Percentiles rank a stretch among this genome's conserved stretches.
Evolutionary conservation across 768 basidiomycete genomes (phyloP).

Genomic region (Tricholoma sp.): DNA sequence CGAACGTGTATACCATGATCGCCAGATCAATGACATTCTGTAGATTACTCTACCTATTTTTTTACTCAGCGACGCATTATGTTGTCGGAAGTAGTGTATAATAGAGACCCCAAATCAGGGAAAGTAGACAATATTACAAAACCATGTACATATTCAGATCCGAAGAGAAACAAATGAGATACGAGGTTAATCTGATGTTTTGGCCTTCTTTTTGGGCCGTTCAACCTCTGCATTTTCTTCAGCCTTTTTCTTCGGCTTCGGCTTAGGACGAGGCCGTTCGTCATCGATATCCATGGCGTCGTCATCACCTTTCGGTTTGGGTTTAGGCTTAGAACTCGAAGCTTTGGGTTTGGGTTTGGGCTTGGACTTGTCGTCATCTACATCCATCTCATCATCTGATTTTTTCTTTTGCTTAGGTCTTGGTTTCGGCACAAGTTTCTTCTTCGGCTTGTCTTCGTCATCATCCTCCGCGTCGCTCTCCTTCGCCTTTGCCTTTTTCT

Average conservation of each 20-base stretch:
- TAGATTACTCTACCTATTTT: slow-evolving; percentile 3
- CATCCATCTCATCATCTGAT: slow-evolving; percentile 42
- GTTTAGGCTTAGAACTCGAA: slow-evolving; percentile 35
- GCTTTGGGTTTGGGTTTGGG: slow-evolving; percentile 33
- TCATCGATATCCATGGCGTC: slow-evolving; percentile 47
- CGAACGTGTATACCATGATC: not conserved
- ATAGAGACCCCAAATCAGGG: slow-evolving; percentile 7
- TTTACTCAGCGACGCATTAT: not conserved
- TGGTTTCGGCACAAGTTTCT: slow-evolving; percentile 40
- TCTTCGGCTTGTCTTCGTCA: slow-evolving; percentile 32
- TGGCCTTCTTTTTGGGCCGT: slow-evolving; percentile 74
- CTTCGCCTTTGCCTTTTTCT: slow-evolving; percentile 38
- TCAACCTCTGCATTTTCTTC: slow-evolving; percentile 38
- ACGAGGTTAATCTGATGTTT: slow-evolving; percentile 46
- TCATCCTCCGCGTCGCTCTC: slow-evolving; percentile 48
- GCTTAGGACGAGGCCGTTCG: slow-evolving; percentile 32
- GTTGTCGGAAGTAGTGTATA: slow-evolving; percentile 4
- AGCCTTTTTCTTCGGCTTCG: slow-evolving; percentile 39
- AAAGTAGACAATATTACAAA: not conserved
- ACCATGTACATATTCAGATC: not conserved
- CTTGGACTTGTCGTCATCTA: slow-evolving; percentile 26
- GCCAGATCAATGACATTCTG: not conserved
- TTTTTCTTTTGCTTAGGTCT: slow-evolving; percentile 41
- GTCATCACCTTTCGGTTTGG: slow-evolving; percentile 26
- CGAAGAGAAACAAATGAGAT: not conserved